Evolutionary conservation across 129 eudicot species (phyloP), one percentile per base, ranked within the genome.

Genomic region (Tanacetum coccineum): DNA sequence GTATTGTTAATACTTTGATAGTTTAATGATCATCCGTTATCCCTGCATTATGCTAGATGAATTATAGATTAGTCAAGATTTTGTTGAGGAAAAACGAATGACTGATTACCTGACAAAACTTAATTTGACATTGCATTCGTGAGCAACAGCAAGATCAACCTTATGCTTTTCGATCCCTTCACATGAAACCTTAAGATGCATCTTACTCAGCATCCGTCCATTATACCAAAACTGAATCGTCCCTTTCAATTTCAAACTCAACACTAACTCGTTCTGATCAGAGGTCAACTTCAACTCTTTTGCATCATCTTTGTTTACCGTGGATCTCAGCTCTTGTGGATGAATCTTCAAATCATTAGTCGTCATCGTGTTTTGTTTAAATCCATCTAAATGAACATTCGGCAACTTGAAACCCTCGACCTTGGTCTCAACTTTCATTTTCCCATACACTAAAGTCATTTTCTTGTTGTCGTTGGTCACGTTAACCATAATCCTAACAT

Each of bases 61-160:
- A n/a, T n/a, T n/a, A n/a, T n/a, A n/a, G n/a, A n/a, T n/a, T n/a
- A 26, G 39, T 32, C 39, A 0, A 32, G 39, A 5, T 32, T 32
- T 32, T 32, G 8, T 32, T 32, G 39, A 32, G 39, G 39, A 32
- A 71, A 58, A 13, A 52, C 10, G 15, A 59, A 12, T 46, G 25
- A 22, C 1, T 25, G 18, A 19, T 66, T 59, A 79, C 76, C 64
- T 55, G 17, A 68, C 75, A 12, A 32, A 59, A 15, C 54, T 68
- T 71, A 82, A 45, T 64, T 82, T 71, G 17, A 76, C 71, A 60
- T 54, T 49, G 70, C 83, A 82, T 32, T 15, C 11, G 13, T 74
- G 78, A 26, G 82, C 62, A 15, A 49, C 4, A 3, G 80, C 86
- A 40, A 57, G 75, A 71, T 81, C 86, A 70, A 81, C 53, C 64